Evolutionary conservation across 2,329 filamentous ascomycete species (phyloP), one percentile per base, ranked within the genome.

Genomic region (Calonectria fujianensis): DNA sequence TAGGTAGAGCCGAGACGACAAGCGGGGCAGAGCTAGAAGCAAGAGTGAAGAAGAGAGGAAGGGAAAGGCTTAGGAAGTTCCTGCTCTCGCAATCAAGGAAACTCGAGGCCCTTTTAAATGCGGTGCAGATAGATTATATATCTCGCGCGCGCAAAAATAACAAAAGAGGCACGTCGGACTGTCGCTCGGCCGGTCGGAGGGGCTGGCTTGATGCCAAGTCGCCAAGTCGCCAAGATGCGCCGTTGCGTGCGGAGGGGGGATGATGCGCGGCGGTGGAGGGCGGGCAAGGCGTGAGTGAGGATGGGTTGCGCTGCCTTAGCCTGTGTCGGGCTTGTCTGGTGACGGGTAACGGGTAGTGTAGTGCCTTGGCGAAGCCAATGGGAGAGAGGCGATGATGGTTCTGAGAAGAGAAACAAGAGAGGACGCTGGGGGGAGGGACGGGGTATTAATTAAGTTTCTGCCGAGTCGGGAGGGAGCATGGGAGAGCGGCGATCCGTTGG

Each of bases 181-280:
- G 71, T 81, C 80, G 80, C 78, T 81, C 78, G 80, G 80, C 76
- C 74, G 76, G 79, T 81, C 78, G 79, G 80, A 70, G 52, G 76
- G 77, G 66, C 31, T 32, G 31, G 31, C 31, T 32, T 32, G 31
- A 24, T 24, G 24, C 24, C 24, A 24, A 24, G 31, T 68, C 70
- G 77, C 79, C 77, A 71, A 74, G 52, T 76, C 64, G 75, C 68
- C 69, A 75, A 74, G 71, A 27, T n/a, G 45, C 35, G 45, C 35
- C 31, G 65, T 45, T 41, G 13, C 39, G 39, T 41, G 39, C 9
- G 32, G 52, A 48, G 27, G 76, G 76, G 51, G 69, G 61, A 70
- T 24, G 35, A 61, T 54, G 73, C 37, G 73, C 68, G 67, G 35
- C 54, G 52, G 54, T 59, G 54, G 54, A 59, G 54, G 54, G 54